Percentiles rank a stretch among this genome's conserved stretches.
These are phyloP conservation scores for Aspergillus awamori DNA, from an alignment of 2,329 filamentous ascomycete genomes.

Conservation along the genomic window DNA sequence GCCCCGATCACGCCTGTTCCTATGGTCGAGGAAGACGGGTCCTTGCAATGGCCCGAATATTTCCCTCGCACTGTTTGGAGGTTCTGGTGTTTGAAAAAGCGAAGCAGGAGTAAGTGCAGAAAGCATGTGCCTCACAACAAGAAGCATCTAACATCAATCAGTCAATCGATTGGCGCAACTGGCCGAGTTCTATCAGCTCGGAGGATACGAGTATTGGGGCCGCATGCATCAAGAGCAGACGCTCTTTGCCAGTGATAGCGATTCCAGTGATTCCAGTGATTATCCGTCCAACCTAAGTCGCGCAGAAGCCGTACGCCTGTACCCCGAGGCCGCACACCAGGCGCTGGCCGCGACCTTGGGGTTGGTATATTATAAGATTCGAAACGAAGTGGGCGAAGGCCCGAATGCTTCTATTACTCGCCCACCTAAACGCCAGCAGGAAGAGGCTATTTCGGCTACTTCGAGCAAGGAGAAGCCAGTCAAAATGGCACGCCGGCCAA, in stretches of 20 bases:
- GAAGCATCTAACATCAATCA: constrained; percentile 22
- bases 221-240: constrained; percentile 37
- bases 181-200: constrained; percentile 45
- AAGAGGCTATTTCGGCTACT: constrained; percentile 36
- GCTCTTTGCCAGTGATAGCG: constrained; percentile 36
- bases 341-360: constrained; percentile 44
- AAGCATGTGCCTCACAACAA: not conserved
- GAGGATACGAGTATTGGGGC: constrained; percentile 44
- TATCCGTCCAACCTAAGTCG: constrained; percentile 38
- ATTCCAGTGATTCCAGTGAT: constrained; percentile 45
- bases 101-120: constrained; percentile 40
- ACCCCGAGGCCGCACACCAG: constrained; percentile 45
- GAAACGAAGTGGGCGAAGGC: constrained; percentile 43
- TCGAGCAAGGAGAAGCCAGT: constrained; percentile 40
- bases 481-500: constrained; percentile 39
- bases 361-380: constrained; percentile 46
- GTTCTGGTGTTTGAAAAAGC: constrained; percentile 48
- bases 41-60: constrained; percentile 40
- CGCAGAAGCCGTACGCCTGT: constrained; percentile 39
- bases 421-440: constrained; percentile 41
- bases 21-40: constrained; percentile 38
- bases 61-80: constrained; percentile 45
- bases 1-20: constrained; percentile 44
- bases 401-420: constrained; percentile 31
- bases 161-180: constrained; percentile 44